Base-by-base conservation (phyloP, 1,284 basidiomycete species). In the Wallemia mellicola region DNA sequence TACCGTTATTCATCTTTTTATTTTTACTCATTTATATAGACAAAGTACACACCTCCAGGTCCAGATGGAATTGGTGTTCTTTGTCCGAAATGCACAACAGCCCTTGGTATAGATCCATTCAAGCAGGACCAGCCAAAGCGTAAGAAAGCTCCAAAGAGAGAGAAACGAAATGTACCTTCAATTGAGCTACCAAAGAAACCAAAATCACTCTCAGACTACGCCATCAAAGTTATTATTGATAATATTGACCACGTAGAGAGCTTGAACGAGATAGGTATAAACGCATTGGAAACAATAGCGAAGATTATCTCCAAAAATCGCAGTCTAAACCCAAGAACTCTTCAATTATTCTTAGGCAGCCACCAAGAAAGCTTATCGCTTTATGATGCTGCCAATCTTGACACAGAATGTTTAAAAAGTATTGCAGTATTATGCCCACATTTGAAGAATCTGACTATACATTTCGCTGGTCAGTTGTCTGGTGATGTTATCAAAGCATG, bases 331-430 rank as follows among this genome's bases (percentile, higher is more conserved):
- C 69, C 77, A 0, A 77, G 84, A 63, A 91, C 86, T 59, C 81
- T 79, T 0, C 76, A 77, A 28, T 73, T 98, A 19, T 92, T 98
- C 71, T 87, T 95, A 66, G 79, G 80, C 60, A 73, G 78, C 1
- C 70, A 76, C 38, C 82, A 89, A 61, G 75, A 73, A 1, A 75
- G 73, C 3, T 72, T 98, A 32, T 79, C 76, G 0, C 72, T 98
- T 58, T 94, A 88, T 67, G 94, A 98, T 70, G 86, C 82, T 62
- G 94, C 91, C 1, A 81, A 86, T 89, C 75, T 94, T 27, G 71
- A 77, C 0, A 75, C 82, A 1, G 70, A 76, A 1, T 80, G 82
- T 3, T 75, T 87, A 58, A 72, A 74, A 38, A 77, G 81, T 0
- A 74, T 94, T 15, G 77, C 79, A 0, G 75, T 75, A 26, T 77